Evolutionary conservation across 257 asterid species (phyloP).

Genomic region (Solanum lignicaule): DNA sequence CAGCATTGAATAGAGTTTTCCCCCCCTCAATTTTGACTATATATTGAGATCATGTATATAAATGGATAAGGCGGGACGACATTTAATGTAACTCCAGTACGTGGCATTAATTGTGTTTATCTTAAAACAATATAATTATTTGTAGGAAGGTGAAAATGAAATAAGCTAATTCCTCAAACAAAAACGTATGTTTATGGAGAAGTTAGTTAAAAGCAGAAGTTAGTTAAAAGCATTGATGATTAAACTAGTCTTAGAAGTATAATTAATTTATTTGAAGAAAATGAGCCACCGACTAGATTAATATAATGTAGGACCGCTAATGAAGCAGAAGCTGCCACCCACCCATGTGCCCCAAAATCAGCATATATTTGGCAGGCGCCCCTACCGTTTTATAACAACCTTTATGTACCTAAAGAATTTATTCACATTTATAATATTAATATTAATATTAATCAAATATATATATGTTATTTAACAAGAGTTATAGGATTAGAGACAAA

Average conservation of each 20-base stretch:
- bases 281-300: background rate
- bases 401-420: background rate
- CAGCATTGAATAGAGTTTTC: background rate
- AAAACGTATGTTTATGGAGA: background rate
- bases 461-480: background rate
- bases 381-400: too few species aligned
- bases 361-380: conserved; percentile 10
- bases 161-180: background rate
- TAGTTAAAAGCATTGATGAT: background rate
- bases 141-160: background rate
- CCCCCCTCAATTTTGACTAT: background rate
- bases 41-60: background rate
- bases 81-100: background rate
- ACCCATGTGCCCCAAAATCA: conserved; percentile 46
- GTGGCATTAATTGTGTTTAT: background rate
- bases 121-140: background rate
- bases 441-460: background rate
- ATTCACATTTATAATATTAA: background rate
- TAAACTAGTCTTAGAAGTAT: background rate
- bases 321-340: conserved; percentile 16
- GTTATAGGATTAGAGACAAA: background rate
- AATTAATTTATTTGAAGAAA: background rate
- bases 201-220: background rate
- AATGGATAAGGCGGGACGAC: background rate
- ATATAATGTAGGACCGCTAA: conserved; percentile 17